These are phyloP conservation scores for Sequoia sempervirens DNA, from an alignment of 75 land plant species.

Conservation along the genomic window DNA sequence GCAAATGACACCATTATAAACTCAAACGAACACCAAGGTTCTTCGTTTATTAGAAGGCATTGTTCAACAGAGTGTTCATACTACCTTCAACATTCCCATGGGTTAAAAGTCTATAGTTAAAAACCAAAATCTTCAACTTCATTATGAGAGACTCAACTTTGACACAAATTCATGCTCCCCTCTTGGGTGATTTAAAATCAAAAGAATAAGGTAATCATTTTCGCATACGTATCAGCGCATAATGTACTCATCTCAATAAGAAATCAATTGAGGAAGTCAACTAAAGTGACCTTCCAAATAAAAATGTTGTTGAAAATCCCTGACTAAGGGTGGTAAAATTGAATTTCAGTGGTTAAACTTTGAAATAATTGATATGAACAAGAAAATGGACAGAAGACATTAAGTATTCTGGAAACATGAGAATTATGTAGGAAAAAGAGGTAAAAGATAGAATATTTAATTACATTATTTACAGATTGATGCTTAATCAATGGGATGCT, in stretches of 20 bases:
- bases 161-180: not conserved
- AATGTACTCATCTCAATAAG: not conserved
- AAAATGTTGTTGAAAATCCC: not conserved
- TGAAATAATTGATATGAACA: not conserved
- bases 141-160: not conserved
- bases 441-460: not conserved
- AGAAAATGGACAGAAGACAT: not conserved
- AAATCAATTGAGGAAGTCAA: not conserved
- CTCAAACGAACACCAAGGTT: not conserved
- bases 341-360: not conserved
- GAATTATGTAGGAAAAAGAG: not conserved
- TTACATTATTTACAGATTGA: not conserved
- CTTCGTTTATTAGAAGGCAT: not conserved
- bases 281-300: not conserved
- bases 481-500: slow-evolving; percentile 82
- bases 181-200: too few relatives aligned
- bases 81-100: not conserved
- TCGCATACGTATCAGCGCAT: too few relatives aligned
- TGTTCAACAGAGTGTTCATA: not conserved
- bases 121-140: too few relatives aligned
- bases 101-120: not conserved
- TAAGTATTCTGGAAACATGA: not conserved
- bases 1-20: too few relatives aligned
- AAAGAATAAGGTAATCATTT: not conserved
- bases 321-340: not conserved